A percentile compares a stretch with the other conserved stretches of the same genome.
Conservation (phyloP, 495 filamentous ascomycete species). For the Podospora anserina region DNA sequence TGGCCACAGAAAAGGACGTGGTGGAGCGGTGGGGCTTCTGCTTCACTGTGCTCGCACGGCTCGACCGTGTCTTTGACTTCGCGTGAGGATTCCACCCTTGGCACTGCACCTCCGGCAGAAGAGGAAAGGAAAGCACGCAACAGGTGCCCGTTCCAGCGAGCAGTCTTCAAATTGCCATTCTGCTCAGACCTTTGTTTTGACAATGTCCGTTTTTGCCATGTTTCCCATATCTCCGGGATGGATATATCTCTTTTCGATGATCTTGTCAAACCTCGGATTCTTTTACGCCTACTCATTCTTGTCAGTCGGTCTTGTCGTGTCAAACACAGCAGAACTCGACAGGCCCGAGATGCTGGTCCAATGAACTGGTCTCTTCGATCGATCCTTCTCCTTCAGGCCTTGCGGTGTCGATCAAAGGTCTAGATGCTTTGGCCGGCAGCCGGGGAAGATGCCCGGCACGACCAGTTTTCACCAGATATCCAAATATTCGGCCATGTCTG, state of each 20-base stretch:
- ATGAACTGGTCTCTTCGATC: background rate
- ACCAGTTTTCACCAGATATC: background rate
- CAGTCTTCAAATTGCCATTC: background rate
- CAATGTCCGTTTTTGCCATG: background rate
- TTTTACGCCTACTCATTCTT: too few relatives aligned
- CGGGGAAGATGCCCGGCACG: background rate
- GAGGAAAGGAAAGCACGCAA: conserved; percentile 7
- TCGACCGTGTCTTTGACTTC: too few relatives aligned
- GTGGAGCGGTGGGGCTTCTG: conserved; percentile 1
- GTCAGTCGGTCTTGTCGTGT: background rate
- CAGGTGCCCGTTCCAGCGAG: conserved; percentile 10
- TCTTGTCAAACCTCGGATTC: too few relatives aligned
- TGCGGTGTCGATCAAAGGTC: background rate
- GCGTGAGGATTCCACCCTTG: conserved; percentile 4
- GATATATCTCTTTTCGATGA: background rate
- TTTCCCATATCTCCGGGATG: background rate
- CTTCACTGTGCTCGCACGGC: background rate
- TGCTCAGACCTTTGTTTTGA: background rate
- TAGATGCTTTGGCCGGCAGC: background rate
- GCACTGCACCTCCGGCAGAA: background rate
- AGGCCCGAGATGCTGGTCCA: background rate
- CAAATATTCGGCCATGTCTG: background rate
- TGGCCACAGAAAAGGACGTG: background rate
- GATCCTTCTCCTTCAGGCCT: background rate
- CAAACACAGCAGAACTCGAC: background rate